phyloP scores from a whole-genome alignment of 2,329 filamentous ascomycete genomes.

The Epichloe aotearoae region DNA sequence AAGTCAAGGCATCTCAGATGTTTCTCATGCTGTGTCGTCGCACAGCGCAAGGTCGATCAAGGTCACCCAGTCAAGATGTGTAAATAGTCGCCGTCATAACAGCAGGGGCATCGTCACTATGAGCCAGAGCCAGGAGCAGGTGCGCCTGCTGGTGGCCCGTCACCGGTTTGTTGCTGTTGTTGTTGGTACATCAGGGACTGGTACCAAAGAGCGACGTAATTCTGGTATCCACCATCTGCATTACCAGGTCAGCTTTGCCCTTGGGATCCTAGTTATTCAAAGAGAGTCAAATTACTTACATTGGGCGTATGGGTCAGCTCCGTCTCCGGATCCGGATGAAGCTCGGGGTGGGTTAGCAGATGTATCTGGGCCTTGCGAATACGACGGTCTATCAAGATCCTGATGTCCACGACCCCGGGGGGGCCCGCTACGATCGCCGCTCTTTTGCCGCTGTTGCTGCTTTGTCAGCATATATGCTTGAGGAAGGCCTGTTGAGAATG shows the following conservation, averaged over 20 bases:
- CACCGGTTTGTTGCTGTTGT: slow-evolving; percentile 25
- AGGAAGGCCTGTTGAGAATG: not conserved
- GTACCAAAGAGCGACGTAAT: slow-evolving; percentile 72
- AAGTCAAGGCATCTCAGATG: slow-evolving; percentile 20
- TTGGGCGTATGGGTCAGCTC: slow-evolving; percentile 59
- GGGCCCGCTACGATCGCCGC: slow-evolving; percentile 30
- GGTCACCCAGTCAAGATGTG: slow-evolving; percentile 20
- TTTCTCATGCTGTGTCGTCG: slow-evolving; percentile 1
- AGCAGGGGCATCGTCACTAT: slow-evolving; percentile 18
- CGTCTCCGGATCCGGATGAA: slow-evolving; percentile 35
- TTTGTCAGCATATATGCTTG: not conserved
- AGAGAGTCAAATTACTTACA: slow-evolving; percentile 35
- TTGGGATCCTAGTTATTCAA: not conserved
- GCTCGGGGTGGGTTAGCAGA: slow-evolving; percentile 30
- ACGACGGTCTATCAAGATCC: slow-evolving; percentile 41
- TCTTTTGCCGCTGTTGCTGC: slow-evolving; percentile 35
- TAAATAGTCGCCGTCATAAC: slow-evolving; percentile 2
- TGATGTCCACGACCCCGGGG: slow-evolving; percentile 31
- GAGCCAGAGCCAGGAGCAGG: slow-evolving; percentile 24
- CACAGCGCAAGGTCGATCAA: slow-evolving; percentile 16
- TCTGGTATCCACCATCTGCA: slow-evolving; percentile 66
- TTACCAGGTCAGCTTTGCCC: slow-evolving; percentile 9
- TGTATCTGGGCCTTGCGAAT: slow-evolving; percentile 31
- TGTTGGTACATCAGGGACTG: slow-evolving; percentile 44
- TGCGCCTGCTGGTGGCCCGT: slow-evolving; percentile 22